Evolutionary conservation across 1,139 yeast genomes (phyloP).

Genomic region (Protomyces lactucae-debilis): DNA sequence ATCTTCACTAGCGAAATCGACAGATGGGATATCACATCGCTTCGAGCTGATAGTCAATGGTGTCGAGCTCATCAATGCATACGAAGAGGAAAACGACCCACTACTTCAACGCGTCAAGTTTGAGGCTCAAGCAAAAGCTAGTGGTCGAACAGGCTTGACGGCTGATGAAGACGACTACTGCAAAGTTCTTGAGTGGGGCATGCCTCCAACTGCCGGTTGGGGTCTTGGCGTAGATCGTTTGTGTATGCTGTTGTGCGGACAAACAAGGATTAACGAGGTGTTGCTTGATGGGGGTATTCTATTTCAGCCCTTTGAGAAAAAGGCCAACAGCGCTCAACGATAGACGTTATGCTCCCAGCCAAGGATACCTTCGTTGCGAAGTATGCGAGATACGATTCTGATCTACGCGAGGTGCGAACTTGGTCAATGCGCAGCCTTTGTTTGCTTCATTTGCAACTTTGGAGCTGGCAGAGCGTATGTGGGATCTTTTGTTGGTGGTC

Average conservation of each 20-base stretch:
- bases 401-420: too few relatives aligned
- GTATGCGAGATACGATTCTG: too few relatives aligned
- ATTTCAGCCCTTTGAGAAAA: constrained; percentile 40
- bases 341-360: not conserved
- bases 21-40: constrained; percentile 51
- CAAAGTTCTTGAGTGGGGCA: constrained; percentile 77
- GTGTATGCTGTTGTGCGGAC: constrained; percentile 67
- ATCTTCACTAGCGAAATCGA: constrained; percentile 83
- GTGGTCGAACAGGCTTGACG: constrained; percentile 57
- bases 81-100: constrained; percentile 94
- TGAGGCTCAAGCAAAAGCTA: constrained; percentile 48
- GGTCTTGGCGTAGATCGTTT: constrained; percentile 91
- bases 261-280: constrained; percentile 69
- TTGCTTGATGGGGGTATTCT: constrained; percentile 74
- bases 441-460: too few relatives aligned
- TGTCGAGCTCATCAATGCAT: constrained; percentile 83
- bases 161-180: constrained; percentile 71
- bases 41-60: constrained; percentile 82
- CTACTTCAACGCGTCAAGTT: constrained; percentile 60
- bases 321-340: not conserved
- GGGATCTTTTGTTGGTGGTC: too few relatives aligned
- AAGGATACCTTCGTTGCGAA: too few relatives aligned
- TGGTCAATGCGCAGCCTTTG: too few relatives aligned
- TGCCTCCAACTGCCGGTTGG: constrained; percentile 99
- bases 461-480: too few relatives aligned